Evolutionary conservation across 2,329 filamentous ascomycete species (phyloP), one percentile per base, ranked within the genome.

Genomic region (Sporothrix pseudoabietina): DNA sequence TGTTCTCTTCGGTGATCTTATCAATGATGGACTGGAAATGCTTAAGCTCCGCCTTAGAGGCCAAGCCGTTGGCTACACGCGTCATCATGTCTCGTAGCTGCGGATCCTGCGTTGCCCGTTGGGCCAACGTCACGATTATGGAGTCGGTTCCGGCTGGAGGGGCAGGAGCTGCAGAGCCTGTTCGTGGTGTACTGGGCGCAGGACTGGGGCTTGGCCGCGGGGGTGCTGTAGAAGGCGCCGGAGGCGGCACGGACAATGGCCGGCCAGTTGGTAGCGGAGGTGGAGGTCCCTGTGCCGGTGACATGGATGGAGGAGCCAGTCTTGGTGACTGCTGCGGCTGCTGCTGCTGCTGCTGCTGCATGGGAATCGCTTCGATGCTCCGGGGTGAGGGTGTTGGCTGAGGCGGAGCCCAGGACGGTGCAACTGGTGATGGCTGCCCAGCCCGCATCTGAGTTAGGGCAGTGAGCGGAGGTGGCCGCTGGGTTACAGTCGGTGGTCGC

Each of bases 1-100:
- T 86, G 76, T 87, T 87, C 74, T 89, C 87, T 0, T 81, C 81
- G 1, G 91, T 94, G 73, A 96, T 87, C 79, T 94, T 90, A 78
- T 94, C 91, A 75, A 96, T 96, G 57, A 96, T 92, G 68, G 86
- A 87, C 79, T 96, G 93, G 77, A 96, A 96, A 75, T 90, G 88
- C 65, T 89, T 89, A 14, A 96, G 82, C 79, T 96, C 92, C 16
- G 89, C 87, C 52, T 89, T 87, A 14, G 88, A 89, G 0, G 93
- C 93, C 76, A 91, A 87, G 1, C 92, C 92, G 39, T 90, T 89
- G 0, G 93, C 93, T 0, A 96, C 93, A 71, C 92, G 89, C 80
- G 93, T 93, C 93, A 96, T 96, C 0, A 96, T 84, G 49, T 91
- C 89, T 73, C 94, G 90, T 10, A 96, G 83, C 72, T 91, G 86